These are phyloP conservation scores for Puccinia sorghi DNA, from an alignment of 1,284 basidiomycete species.

Conservation along the genomic window DNA sequence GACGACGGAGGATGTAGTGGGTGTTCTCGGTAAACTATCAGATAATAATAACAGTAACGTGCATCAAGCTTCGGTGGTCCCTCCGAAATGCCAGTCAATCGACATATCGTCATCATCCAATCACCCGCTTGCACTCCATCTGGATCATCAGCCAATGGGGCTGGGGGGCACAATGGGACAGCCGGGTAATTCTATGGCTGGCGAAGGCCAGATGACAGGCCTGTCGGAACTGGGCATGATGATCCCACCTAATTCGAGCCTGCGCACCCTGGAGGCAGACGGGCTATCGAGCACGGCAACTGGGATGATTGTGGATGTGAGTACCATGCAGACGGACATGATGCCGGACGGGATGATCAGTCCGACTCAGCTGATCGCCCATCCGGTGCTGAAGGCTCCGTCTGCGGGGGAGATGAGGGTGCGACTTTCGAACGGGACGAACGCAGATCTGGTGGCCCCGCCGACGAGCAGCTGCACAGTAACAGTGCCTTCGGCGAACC, in stretches of 20 bases:
- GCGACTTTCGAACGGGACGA: background rate
- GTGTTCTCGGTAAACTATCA: constrained; percentile 12
- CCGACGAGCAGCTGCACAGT: background rate
- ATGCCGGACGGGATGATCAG: background rate
- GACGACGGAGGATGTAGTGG: background rate
- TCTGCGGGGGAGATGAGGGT: background rate
- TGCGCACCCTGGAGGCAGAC: background rate
- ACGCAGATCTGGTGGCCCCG: background rate
- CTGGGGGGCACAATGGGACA: background rate
- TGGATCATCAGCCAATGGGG: background rate
- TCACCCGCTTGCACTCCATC: constrained; percentile 3
- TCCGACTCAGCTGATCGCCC: constrained; percentile 8
- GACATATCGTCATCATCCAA: background rate
- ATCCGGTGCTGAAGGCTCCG: background rate
- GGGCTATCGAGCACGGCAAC: background rate
- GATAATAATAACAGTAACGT: background rate
- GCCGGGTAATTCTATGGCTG: background rate
- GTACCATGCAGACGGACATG: background rate
- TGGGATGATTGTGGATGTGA: background rate
- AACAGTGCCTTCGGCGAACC: background rate
- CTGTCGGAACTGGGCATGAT: background rate
- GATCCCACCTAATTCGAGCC: background rate
- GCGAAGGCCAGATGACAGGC: background rate
- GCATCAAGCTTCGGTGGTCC: background rate
- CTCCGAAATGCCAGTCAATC: background rate